A percentile compares a stretch with the other conserved stretches of the same genome.
Conservation (phyloP, 192 early-diverging fungal genomes). For the Coemansia sp. region DNA sequence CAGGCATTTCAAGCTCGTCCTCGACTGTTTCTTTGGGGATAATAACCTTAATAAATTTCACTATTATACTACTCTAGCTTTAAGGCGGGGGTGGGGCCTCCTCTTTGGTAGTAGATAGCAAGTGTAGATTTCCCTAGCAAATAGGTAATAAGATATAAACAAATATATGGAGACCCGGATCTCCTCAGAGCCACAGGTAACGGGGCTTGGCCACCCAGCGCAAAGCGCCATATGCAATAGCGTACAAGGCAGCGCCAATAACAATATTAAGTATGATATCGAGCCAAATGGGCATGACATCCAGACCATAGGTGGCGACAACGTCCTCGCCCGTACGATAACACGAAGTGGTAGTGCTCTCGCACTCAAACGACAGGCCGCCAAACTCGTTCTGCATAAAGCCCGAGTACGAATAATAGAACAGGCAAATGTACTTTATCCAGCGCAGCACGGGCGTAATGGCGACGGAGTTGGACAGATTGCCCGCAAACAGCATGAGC, state of each 20-base stretch:
- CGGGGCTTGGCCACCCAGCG: slow-evolving; percentile 45
- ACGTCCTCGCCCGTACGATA: slow-evolving; percentile 30
- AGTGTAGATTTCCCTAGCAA: no score
- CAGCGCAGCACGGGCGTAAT: slow-evolving; percentile 51
- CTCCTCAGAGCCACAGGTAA: slow-evolving; percentile 35
- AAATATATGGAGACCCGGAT: neutral
- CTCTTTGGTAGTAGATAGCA: no score
- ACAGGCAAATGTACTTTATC: neutral
- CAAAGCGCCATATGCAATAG: slow-evolving; percentile 23
- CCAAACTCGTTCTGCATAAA: no score
- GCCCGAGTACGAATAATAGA: no score
- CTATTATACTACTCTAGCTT: no score
- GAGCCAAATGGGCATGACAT: slow-evolving; percentile 23
- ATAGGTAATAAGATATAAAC: neutral
- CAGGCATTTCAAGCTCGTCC: no score
- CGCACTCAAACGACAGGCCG: slow-evolving; percentile 27
- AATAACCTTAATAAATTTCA: no score
- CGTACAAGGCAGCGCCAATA: slow-evolving; percentile 26
- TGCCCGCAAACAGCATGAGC: slow-evolving; percentile 46
- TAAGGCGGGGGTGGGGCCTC: no score
- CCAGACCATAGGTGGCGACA: slow-evolving; percentile 28
- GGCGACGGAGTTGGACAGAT: slow-evolving; percentile 31
- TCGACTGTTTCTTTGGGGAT: no score
- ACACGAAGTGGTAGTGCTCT: slow-evolving; percentile 2
- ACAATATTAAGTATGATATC: slow-evolving; percentile 23